Evolutionary conservation across 495 filamentous ascomycete genomes (phyloP).

Genomic region (Hypoxylon lienhwacheense): DNA sequence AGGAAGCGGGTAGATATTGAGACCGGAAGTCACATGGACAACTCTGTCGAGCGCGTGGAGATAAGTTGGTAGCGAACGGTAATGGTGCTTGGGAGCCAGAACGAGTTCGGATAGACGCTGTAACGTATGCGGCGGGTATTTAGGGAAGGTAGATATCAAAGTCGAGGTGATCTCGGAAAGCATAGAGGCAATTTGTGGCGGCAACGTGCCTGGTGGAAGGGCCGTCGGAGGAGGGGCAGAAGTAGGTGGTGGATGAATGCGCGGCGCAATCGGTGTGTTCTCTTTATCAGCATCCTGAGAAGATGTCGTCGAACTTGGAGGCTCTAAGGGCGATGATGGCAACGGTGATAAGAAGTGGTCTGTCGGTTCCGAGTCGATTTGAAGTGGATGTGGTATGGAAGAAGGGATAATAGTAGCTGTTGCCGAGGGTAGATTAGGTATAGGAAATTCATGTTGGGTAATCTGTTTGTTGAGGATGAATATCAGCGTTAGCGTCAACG

Average conservation of each 20-base stretch:
- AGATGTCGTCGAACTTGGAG: constrained; percentile 46
- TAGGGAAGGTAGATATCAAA: constrained; percentile 67
- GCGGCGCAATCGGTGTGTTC: constrained; percentile 41
- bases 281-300: constrained; percentile 55
- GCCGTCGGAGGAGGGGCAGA: constrained; percentile 19
- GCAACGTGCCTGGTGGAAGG: constrained; percentile 52
- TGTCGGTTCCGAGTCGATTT: constrained; percentile 54
- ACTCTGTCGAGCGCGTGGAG: constrained; percentile 90
- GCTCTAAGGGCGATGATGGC: constrained; percentile 51
- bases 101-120: constrained; percentile 94
- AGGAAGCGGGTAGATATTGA: constrained; percentile 80
- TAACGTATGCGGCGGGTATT: constrained; percentile 85
- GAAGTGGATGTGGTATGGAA: constrained; percentile 30
- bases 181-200: constrained; percentile 63
- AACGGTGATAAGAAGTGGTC: constrained; percentile 55
- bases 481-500: no score
- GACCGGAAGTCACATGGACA: constrained; percentile 82
- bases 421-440: constrained; percentile 43
- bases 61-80: constrained; percentile 77
- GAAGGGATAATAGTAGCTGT: constrained; percentile 42
- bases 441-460: constrained; percentile 48
- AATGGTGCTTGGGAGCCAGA: constrained; percentile 72
- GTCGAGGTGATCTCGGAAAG: constrained; percentile 66
- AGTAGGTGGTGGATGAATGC: constrained; percentile 22
- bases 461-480: constrained; percentile 36